phyloP scores from a whole-genome alignment of 371 early-diverging fungal genomes.

The Choanephora cucurbitarum region DNA sequence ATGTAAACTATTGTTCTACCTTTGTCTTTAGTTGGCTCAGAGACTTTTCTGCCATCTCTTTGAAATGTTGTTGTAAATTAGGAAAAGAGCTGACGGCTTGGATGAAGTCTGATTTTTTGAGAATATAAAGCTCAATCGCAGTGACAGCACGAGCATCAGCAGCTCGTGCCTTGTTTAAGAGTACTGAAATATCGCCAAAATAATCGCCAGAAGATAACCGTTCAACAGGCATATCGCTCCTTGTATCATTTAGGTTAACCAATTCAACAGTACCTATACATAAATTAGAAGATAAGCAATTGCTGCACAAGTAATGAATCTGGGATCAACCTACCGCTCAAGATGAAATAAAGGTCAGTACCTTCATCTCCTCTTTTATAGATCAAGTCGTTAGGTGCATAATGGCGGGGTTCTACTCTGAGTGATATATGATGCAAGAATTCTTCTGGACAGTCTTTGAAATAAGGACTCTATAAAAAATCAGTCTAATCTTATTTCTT shows the following conservation, averaged over 20 bases:
- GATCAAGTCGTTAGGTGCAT: constrained; percentile 50
- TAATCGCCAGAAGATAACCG: constrained; percentile 57
- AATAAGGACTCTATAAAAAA: constrained; percentile 47
- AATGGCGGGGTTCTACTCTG: constrained; percentile 52
- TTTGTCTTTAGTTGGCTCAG: constrained; percentile 22
- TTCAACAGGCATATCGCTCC: constrained; percentile 20
- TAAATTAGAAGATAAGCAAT: not conserved
- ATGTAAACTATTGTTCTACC: constrained; percentile 14
- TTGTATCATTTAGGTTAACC: constrained; percentile 15
- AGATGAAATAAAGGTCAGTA: constrained; percentile 79
- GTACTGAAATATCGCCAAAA: constrained; percentile 79
- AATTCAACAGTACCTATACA: constrained; percentile 38
- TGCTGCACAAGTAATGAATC: not conserved
- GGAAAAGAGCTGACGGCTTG: constrained; percentile 53
- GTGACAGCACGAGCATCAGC: constrained; percentile 75
- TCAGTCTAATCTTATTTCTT: not conserved
- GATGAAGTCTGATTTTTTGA: constrained; percentile 47
- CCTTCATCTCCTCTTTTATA: constrained; percentile 73
- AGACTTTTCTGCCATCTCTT: constrained; percentile 30
- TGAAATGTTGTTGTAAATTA: constrained; percentile 29
- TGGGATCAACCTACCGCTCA: constrained; percentile 62
- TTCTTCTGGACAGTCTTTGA: constrained; percentile 53
- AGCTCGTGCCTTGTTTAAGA: constrained; percentile 78
- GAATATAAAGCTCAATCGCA: constrained; percentile 52
- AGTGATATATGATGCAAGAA: constrained; percentile 56